phyloP scores from a whole-genome alignment of 2,329 filamentous ascomycete species.

The Didymella keratinophila region DNA sequence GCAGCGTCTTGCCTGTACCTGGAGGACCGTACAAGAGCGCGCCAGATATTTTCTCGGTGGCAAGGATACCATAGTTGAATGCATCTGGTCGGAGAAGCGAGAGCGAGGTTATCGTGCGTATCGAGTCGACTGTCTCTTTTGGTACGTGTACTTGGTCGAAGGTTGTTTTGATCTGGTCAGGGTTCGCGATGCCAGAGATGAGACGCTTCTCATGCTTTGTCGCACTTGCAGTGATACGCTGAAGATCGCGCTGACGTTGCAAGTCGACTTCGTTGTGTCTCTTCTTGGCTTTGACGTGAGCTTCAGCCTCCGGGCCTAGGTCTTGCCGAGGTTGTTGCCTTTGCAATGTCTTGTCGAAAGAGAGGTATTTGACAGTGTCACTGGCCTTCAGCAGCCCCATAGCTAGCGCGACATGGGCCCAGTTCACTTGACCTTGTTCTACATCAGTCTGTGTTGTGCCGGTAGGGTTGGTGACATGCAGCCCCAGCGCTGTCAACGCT shows the following conservation, averaged over 20 bases:
- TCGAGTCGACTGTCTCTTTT: slow-evolving; percentile 80
- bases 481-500: slow-evolving; percentile 61
- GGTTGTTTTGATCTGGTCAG: slow-evolving; percentile 81
- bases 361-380: slow-evolving; percentile 58
- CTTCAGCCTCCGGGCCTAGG: slow-evolving; percentile 14
- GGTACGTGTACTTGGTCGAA: slow-evolving; percentile 89
- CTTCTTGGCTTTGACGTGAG: slow-evolving; percentile 20
- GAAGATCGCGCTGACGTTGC: slow-evolving; percentile 63
- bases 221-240: slow-evolving; percentile 37
- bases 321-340: slow-evolving; percentile 17
- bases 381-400: slow-evolving; percentile 55
- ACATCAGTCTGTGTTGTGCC: slow-evolving; percentile 12
- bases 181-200: slow-evolving; percentile 80
- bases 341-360: slow-evolving; percentile 26
- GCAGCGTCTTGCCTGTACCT: slow-evolving; percentile 70
- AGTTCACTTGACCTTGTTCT: slow-evolving; percentile 40
- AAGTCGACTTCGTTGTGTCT: slow-evolving; percentile 23
- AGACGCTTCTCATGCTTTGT: slow-evolving; percentile 85
- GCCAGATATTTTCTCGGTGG: slow-evolving; percentile 88
- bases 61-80: slow-evolving; percentile 94
- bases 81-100: slow-evolving; percentile 88
- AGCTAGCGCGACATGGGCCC: slow-evolving; percentile 53
- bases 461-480: slow-evolving; percentile 35
- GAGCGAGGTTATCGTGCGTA: slow-evolving; percentile 88
- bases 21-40: slow-evolving; percentile 88